These are phyloP conservation scores for Talaromyces sp. DNA, from an alignment of 2,329 filamentous ascomycete species.

Conservation along the genomic window DNA sequence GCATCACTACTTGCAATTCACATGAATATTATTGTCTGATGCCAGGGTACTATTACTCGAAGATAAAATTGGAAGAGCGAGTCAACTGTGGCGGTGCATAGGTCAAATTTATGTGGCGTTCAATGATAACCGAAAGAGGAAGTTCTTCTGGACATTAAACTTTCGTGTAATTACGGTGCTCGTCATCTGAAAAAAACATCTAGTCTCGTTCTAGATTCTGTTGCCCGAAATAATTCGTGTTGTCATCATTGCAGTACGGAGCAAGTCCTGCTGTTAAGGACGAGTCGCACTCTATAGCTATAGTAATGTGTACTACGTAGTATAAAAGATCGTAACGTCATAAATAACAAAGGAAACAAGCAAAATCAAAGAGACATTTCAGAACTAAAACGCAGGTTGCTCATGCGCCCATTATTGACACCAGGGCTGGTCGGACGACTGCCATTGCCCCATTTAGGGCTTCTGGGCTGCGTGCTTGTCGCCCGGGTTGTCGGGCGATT, in stretches of 20 bases:
- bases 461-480: conserved; percentile 38
- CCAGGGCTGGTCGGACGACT: conserved; percentile 39
- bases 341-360: not conserved
- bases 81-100: not conserved
- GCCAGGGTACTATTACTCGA: not conserved
- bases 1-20: not conserved
- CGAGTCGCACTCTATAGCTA: not conserved
- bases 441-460: conserved; percentile 30
- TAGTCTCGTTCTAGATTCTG: not conserved
- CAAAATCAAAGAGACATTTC: conserved; percentile 25
- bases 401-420: conserved; percentile 29
- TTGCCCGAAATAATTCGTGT: not conserved
- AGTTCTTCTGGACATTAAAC: not conserved
- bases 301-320: not conserved
- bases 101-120: not conserved
- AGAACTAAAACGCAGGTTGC: conserved; percentile 34
- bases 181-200: too few species aligned
- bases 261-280: not conserved
- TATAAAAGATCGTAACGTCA: not conserved
- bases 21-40: not conserved
- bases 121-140: not conserved
- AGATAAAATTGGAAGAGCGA: not conserved
- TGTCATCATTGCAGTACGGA: not conserved
- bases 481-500: conserved; percentile 38
- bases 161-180: not conserved